phyloP scores from a whole-genome alignment of 495 filamentous ascomycete genomes.

The Neurospora sp. region DNA sequence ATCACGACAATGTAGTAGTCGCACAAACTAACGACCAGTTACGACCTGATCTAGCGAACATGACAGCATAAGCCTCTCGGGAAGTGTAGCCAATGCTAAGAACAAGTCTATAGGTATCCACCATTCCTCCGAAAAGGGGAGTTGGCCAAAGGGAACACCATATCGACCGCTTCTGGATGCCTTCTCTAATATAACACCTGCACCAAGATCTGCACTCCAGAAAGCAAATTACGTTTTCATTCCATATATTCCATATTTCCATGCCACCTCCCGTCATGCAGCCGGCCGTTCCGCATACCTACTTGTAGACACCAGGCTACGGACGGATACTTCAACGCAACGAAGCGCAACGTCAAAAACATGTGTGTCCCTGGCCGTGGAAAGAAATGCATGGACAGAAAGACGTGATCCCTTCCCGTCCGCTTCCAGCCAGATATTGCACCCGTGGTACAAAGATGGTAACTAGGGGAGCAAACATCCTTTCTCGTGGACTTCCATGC shows the following conservation, averaged over 20 bases:
- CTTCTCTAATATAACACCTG: not conserved
- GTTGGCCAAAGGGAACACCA: not conserved
- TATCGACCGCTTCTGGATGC: not conserved
- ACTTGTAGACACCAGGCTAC: not conserved
- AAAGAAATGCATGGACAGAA: not conserved
- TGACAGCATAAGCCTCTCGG: not conserved
- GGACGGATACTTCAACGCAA: not conserved
- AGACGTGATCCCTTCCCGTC: not conserved
- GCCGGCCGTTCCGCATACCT: not conserved
- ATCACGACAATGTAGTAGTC: not conserved
- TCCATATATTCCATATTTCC: not conserved
- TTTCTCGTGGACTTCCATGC: not conserved
- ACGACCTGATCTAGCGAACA: not conserved
- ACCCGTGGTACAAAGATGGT: not conserved
- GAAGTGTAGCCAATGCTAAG: not conserved
- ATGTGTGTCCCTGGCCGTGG: not conserved
- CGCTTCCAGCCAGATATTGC: not conserved
- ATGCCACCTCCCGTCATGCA: not conserved
- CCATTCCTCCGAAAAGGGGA: not conserved
- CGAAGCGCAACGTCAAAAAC: not conserved
- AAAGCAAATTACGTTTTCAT: not conserved
- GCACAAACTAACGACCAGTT: not conserved
- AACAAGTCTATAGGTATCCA: not conserved
- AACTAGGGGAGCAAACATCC: not conserved
- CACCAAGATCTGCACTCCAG: not conserved